Base-by-base conservation (phyloP, 441 rosid genomes). In the Rhodomyrtus psidioides region DNA sequence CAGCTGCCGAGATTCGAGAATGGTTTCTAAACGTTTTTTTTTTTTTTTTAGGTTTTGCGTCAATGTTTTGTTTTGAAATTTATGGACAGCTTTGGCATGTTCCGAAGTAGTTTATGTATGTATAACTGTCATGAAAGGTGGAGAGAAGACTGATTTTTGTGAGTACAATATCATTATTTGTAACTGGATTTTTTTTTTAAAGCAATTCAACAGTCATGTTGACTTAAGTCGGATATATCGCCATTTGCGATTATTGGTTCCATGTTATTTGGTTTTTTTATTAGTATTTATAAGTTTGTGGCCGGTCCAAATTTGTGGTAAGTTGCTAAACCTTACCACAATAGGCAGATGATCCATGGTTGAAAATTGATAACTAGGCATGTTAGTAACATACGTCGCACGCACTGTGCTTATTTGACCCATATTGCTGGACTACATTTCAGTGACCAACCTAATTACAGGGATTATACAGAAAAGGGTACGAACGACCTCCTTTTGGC, bases 91-190 rank as follows among this genome's bases (percentile, higher is more conserved):
- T 87, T 55, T 85, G 85, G 84, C 79, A 28, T 88, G 90, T 86
- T 85, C 88, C 84, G 55, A 83, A 86, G 55, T 89, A 88, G 89
- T 85, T 89, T 65, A 83, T 88, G 85, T 89, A 84, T 92, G 86
- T 87, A 89, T 83, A 89, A 83, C 86, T 86, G 82, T 59, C 79
- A 83, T 70, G 75, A 82, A 70, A 81, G 81, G 28, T 83, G 57
- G 65, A 87, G 86, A 83, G 85, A 83, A 85, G 86, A 81, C 87
- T 34, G 70, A 34, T 88, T 82, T 81, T 82, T 88, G 84, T 83
- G 87, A 76, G 59, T 84, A 85, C 58, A 90, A 83, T 84, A 86
- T 70, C 89, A 83, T 90, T 89, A 86, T 88, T 83, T 88, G 90
- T 89, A 88, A 88, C 82, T 81, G 83, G 74, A 81, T 87, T 81